These are phyloP conservation scores for Fagus sylvatica DNA, from an alignment of 306 rosid genomes.

Conservation along the genomic window DNA sequence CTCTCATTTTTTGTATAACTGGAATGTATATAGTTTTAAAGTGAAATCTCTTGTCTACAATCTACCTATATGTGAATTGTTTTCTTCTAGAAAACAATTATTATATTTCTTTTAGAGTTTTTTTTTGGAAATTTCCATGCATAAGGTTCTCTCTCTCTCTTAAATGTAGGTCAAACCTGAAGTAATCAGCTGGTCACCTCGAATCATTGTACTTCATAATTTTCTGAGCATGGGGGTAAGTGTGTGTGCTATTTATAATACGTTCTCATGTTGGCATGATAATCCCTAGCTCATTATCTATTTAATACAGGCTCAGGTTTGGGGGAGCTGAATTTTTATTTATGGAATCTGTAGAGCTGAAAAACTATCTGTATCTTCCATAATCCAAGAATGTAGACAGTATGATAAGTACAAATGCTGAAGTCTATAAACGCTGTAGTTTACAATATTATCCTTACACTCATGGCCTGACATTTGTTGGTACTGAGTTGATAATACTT, in stretches of 20 bases:
- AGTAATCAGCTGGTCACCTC: conserved; percentile 91
- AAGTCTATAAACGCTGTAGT: not conserved
- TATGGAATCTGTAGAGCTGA: not conserved
- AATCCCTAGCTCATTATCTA: conserved; percentile 4
- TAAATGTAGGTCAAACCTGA: conserved; percentile 79
- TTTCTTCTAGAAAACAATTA: not conserved
- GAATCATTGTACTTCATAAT: conserved; percentile 82
- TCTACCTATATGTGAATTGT: not conserved
- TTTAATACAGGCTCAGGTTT: not conserved
- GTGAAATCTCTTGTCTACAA: not conserved
- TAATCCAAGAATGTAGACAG: not conserved
- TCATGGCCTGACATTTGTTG: not conserved
- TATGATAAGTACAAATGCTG: not conserved
- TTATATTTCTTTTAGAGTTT: not conserved
- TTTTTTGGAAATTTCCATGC: not conserved
- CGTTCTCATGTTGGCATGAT: conserved; percentile 21
- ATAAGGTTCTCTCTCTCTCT: conserved; percentile 10
- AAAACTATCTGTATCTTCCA: not conserved
- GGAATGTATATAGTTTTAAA: not conserved
- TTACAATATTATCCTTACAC: not conserved
- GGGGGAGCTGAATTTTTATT: not conserved
- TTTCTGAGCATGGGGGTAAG: conserved; percentile 83
- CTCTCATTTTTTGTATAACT: not conserved
- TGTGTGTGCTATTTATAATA: conserved; percentile 5
- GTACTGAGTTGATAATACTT: not conserved